Evolutionary conservation across 2,329 filamentous ascomycete species (phyloP).

Genomic region (Xylaria digitata): DNA sequence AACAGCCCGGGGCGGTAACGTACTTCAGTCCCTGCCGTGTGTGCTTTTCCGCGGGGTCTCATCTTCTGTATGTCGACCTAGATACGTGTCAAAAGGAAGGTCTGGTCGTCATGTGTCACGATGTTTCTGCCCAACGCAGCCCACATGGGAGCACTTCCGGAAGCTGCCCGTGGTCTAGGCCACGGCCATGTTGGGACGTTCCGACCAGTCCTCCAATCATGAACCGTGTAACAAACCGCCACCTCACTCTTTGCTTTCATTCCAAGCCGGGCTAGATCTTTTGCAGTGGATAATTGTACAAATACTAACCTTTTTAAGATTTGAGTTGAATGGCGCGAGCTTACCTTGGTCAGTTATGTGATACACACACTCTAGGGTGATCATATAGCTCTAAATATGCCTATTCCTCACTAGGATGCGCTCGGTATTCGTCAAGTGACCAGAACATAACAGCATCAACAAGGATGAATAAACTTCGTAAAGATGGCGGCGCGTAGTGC

Average conservation of each 20-base stretch:
- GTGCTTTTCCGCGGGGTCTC: neutral
- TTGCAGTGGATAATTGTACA: neutral
- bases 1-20: slow-evolving; percentile 6
- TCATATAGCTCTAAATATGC: neutral
- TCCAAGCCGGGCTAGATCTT: neutral
- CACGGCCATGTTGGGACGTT: neutral
- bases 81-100: slow-evolving; percentile 5
- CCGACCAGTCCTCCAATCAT: neutral
- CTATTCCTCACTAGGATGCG: neutral
- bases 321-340: neutral
- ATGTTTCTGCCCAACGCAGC: slow-evolving; percentile 31
- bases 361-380: neutral
- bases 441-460: neutral
- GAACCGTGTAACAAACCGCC: neutral
- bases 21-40: neutral
- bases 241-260: neutral
- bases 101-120: slow-evolving; percentile 24
- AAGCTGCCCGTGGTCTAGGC: slow-evolving; percentile 23
- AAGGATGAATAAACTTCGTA: neutral
- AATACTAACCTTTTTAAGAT: slow-evolving; percentile 15
- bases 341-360: neutral
- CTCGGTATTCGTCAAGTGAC: neutral
- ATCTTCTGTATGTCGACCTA: slow-evolving; percentile 3
- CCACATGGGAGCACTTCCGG: slow-evolving; percentile 20
- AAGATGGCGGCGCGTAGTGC: neutral